phyloP scores from a whole-genome alignment of 2,329 filamentous ascomycete genomes.

The Tolypocladium ophioglossoides region DNA sequence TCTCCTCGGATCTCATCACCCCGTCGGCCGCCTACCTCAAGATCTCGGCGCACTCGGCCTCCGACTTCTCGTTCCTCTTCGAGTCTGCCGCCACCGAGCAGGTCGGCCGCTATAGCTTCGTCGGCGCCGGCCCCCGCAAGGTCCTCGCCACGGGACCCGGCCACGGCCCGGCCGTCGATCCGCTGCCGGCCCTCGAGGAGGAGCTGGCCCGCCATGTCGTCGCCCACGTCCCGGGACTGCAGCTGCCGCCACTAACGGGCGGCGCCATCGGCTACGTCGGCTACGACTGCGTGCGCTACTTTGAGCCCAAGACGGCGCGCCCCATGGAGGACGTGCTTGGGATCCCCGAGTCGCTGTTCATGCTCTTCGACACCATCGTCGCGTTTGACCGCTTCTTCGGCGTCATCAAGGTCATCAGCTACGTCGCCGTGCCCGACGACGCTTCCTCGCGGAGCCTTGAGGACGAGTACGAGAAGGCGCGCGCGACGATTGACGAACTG shows the following conservation, averaged over 20 bases:
- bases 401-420: slow-evolving; percentile 86
- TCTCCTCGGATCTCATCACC: slow-evolving; percentile 86
- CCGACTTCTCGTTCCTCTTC: slow-evolving; percentile 84
- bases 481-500: slow-evolving; percentile 51
- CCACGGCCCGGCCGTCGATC: slow-evolving; percentile 75
- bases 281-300: slow-evolving; percentile 96
- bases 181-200: slow-evolving; percentile 68
- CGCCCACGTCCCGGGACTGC: slow-evolving; percentile 70
- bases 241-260: slow-evolving; percentile 76
- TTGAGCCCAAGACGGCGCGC: slow-evolving; percentile 90
- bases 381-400: slow-evolving; percentile 94
- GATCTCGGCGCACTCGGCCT: slow-evolving; percentile 55
- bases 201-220: slow-evolving; percentile 73
- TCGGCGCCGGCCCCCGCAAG: slow-evolving; percentile 72
- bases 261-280: slow-evolving; percentile 95
- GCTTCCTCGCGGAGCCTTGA: slow-evolving; percentile 37
- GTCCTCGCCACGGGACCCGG: slow-evolving; percentile 80
- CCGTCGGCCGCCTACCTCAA: slow-evolving; percentile 95
- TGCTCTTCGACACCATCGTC: slow-evolving; percentile 91
- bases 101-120: slow-evolving; percentile 90
- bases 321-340: slow-evolving; percentile 79
- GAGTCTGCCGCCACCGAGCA: slow-evolving; percentile 92
- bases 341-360: slow-evolving; percentile 91
- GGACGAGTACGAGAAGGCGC: slow-evolving; percentile 55
- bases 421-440: slow-evolving; percentile 58